Conservation (phyloP, 805 yeast genomes). For the Wickerhamiella lipophila region DNA sequence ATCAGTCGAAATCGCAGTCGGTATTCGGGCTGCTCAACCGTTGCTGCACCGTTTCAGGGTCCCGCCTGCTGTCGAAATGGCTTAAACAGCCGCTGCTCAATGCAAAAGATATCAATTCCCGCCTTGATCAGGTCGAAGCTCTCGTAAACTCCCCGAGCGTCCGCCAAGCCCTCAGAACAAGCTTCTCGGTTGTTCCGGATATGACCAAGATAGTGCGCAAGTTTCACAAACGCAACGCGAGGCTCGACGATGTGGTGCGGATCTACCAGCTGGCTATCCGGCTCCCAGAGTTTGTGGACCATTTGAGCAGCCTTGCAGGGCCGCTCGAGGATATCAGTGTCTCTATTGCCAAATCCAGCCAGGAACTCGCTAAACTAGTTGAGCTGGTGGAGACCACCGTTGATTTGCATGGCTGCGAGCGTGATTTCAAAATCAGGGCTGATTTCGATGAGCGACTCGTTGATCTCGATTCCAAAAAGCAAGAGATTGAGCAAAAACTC, state of each 20-base stretch:
- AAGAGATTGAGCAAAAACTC: conserved; percentile 11
- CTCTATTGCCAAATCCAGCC: conserved; percentile 34
- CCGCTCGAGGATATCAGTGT: conserved; percentile 29
- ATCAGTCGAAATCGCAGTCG: conserved; percentile 41
- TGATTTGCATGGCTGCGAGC: conserved; percentile 67
- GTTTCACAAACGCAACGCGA: conserved; percentile 41
- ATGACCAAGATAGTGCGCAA: conserved; percentile 62
- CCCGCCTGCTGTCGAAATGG: conserved; percentile 84
- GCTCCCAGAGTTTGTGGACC: conserved; percentile 54
- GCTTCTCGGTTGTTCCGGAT: conserved; percentile 71
- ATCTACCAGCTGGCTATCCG: conserved; percentile 66
- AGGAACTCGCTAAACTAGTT: conserved; percentile 51
- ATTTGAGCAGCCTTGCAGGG: conserved; percentile 33
- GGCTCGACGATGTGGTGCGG: conserved; percentile 78
- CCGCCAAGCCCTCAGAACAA: conserved; percentile 52
- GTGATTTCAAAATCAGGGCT: conserved; percentile 75
- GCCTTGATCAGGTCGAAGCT: conserved; percentile 66
- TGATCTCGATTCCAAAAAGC: conserved; percentile 43
- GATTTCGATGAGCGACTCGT: conserved; percentile 75
- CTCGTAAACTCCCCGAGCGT: conserved; percentile 48
- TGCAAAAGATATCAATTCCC: conserved; percentile 40
- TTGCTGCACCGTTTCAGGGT: conserved; percentile 83
- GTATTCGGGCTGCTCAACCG: conserved; percentile 74
- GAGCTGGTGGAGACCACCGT: conserved; percentile 88
- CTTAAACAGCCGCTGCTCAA: conserved; percentile 85